Conservation (phyloP, 768 basidiomycete genomes). For the Mycena capillaripes region DNA sequence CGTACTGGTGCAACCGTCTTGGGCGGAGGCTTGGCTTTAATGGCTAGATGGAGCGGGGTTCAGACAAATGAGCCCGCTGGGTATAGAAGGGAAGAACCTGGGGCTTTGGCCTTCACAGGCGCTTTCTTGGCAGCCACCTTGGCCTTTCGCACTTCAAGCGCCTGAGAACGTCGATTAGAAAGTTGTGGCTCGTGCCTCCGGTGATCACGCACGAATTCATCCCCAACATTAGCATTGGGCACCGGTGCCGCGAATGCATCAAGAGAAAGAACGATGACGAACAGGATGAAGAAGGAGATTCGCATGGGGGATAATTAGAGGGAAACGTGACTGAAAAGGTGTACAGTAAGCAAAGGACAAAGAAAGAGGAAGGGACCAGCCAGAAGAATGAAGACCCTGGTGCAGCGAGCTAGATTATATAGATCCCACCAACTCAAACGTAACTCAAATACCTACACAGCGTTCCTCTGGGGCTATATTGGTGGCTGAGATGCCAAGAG, state of each 20-base stretch:
- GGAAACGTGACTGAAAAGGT: not conserved
- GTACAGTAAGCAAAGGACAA: not conserved
- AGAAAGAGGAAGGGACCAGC: conserved; percentile 1
- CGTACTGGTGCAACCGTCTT: conserved; percentile 6
- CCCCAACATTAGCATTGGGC: not conserved
- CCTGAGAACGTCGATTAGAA: not conserved
- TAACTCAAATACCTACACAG: no score
- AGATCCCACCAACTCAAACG: no score
- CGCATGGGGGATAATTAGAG: not conserved
- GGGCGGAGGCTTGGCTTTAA: conserved; percentile 2
- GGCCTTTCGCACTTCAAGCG: conserved; percentile 6
- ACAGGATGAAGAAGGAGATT: not conserved
- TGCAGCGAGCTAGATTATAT: not conserved
- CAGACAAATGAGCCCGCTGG: not conserved
- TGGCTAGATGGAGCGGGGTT: not conserved
- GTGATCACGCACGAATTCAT: not conserved
- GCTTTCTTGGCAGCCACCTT: conserved; percentile 1
- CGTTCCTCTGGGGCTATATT: no score
- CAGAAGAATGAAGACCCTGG: conserved; percentile 2
- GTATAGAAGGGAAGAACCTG: not conserved
- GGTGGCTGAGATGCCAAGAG: no score
- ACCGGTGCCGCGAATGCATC: conserved; percentile 7
- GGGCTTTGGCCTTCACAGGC: conserved; percentile 6
- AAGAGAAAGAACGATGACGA: not conserved
- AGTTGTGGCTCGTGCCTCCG: not conserved